phyloP scores from a whole-genome alignment of 1,139 yeast species.

The Blastobotrys capitulatus region DNA sequence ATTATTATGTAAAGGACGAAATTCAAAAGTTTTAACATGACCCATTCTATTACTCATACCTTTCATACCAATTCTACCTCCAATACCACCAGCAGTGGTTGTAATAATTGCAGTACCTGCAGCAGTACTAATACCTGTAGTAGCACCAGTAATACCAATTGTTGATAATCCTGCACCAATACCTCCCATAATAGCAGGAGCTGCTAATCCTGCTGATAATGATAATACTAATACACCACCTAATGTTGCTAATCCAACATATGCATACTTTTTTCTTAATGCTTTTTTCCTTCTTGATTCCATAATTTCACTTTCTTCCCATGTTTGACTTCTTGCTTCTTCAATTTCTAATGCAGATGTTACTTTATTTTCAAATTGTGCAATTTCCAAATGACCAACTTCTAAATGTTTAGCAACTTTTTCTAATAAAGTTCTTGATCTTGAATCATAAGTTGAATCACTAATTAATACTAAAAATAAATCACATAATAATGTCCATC shows the following conservation, averaged over 20 bases:
- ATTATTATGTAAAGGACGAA: constrained; percentile 86
- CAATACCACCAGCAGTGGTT: constrained; percentile 84
- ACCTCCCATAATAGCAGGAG: constrained; percentile 98
- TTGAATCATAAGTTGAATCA: constrained; percentile 83
- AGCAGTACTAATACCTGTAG: constrained; percentile 90
- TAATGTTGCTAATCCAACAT: constrained; percentile 92
- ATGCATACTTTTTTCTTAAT: constrained; percentile 64
- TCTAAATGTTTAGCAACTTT: constrained; percentile 59
- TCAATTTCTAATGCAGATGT: constrained; percentile 88
- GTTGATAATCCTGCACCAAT: constrained; percentile 96
- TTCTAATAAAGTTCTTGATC: constrained; percentile 73
- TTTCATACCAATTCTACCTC: constrained; percentile 79
- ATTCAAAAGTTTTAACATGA: constrained; percentile 88
- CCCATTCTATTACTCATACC: constrained; percentile 89
- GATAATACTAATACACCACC: constrained; percentile 97
- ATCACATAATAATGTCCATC: constrained; percentile 94
- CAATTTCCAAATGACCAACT: constrained; percentile 58
- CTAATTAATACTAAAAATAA: constrained; percentile 71
- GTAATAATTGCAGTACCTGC: constrained; percentile 97
- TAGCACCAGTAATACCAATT: constrained; percentile 86
- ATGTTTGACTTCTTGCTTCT: constrained; percentile 62
- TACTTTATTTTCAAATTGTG: constrained; percentile 84
- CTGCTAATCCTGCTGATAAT: constrained; percentile 87
- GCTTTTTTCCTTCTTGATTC: constrained; percentile 64
- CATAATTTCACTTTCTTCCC: constrained; percentile 70